Evolutionary conservation across 1,284 basidiomycete genomes (phyloP), one percentile per base, ranked within the genome.

Genomic region (Fomitopsis palustris): DNA sequence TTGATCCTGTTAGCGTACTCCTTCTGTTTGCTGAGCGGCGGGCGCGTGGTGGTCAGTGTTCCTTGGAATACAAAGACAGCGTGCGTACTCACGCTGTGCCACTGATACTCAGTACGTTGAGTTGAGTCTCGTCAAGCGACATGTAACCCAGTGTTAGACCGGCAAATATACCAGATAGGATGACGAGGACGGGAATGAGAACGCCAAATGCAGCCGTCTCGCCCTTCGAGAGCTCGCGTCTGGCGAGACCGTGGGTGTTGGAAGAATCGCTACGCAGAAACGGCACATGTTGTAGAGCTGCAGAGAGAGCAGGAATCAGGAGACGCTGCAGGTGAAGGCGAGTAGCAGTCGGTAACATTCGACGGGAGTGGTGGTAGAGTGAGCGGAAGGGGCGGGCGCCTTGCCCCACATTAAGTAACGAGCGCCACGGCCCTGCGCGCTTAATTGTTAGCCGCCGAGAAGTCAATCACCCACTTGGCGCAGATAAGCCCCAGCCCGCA

Each of bases 51-150:
- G 41, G 45, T 56, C 23, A 55, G 23, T 17, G 55, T 37, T 41
- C 16, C 41, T 53, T 43, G 29, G 12, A 55, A 12, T 19, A 31
- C 39, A 55, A 37, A 1, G 33, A 59, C 14, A 52, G 27, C 10
- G 33, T 31, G 12, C 31, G 81, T 14, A 9, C 89, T 62, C 66
- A 91, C 81, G 88, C 82, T 19, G 90, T 92, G 23, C 94, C 94
- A 59, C 90, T 92, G 58, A 93, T 86, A 62, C 88, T 85, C 12
- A 96, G 78, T 2, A 96, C 95, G 69, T 91, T 88, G 39, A 96
- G 81, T 78, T 96, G 93, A 21, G 94, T 96, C 74, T 92, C 91
- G 75, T 96, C 95, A 67, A 96, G 81, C 67, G 90, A 93, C 92
- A 96, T 95, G 74, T 96, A 96, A 10, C 94, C 95, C 54, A 92